Base-by-base conservation (phyloP, 1,284 basidiomycete species). In the Leccinum fallax region DNA sequence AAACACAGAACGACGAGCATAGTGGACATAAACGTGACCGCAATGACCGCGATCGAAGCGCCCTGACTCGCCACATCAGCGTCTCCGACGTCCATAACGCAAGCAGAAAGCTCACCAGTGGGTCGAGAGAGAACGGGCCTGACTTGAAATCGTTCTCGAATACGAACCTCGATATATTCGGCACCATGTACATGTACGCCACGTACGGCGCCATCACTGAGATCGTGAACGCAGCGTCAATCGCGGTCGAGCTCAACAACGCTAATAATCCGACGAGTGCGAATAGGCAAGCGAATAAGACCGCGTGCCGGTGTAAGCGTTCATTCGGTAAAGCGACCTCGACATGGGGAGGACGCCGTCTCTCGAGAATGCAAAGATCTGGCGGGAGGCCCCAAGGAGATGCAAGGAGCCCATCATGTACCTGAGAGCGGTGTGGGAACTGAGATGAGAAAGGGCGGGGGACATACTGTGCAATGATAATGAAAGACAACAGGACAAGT, bases 391-490 rank as follows among this genome's bases (percentile, higher is more conserved):
- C 19, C 26, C 52, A 53, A 32, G 26, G 30, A 53, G n/a, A 6
- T 30, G 28, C 3, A 6, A 53, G n/a, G 52, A 32, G 16, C 52
- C 52, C 52, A 53, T 53, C 52, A 53, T 53, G 30, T 32, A 53
- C n/a, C 52, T 53, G 52, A 34, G 26, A 53, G 26, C 6, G 7
- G 19, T 53, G 30, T 34, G 19, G 11, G 19, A 16, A 53, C n/a
- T n/a, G 32, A 38, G 32, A 36, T 4, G 53, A 24, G 53, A 19
- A 36, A 24, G 4, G n/a, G 19, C 21, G n/a, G 16, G 11, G 26
- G 34, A 55, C 53, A 32, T 32, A 74, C 71, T 71, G 71, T 8
- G 61, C 65, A 13, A 71, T 19, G 19, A 71, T 65, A n/a, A 71
- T 58, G 26, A 70, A 63, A 10, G 66, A 63, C 70, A 62, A 74